Conservation (phyloP, 1,139 yeast genomes). For the Pichia sorboxylosa region DNA sequence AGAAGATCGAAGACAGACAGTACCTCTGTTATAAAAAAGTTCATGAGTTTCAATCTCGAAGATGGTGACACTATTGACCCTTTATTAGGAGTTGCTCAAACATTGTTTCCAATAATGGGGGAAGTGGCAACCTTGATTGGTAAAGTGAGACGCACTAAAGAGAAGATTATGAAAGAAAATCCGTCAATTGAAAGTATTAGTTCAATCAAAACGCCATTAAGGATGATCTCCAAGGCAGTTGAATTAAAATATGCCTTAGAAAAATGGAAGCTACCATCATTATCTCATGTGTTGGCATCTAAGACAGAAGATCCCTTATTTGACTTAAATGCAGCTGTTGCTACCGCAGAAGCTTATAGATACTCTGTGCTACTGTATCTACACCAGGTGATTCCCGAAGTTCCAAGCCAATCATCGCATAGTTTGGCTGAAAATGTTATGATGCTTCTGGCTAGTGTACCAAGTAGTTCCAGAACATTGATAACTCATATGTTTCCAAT, state of each 20-base stretch:
- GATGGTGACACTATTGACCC: slow-evolving; percentile 41
- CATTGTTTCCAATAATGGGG: slow-evolving; percentile 51
- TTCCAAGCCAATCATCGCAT: slow-evolving; percentile 44
- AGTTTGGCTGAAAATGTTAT: slow-evolving; percentile 49
- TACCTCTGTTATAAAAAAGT: slow-evolving; percentile 15
- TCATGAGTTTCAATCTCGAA: slow-evolving; percentile 21
- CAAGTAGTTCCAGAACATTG: slow-evolving; percentile 44
- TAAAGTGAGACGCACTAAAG: slow-evolving; percentile 29
- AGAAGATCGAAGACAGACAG: slow-evolving; percentile 13
- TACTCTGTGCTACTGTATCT: slow-evolving; percentile 46
- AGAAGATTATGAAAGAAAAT: slow-evolving; percentile 7
- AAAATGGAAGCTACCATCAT: slow-evolving; percentile 41
- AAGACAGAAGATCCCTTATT: slow-evolving; percentile 34
- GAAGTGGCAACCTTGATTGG: slow-evolving; percentile 47
- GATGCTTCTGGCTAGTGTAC: slow-evolving; percentile 50
- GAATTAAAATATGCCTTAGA: slow-evolving; percentile 38
- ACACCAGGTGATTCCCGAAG: slow-evolving; percentile 62
- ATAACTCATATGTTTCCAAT: slow-evolving; percentile 55
- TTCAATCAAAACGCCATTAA: slow-evolving; percentile 29
- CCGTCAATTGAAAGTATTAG: not conserved
- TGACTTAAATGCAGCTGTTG: slow-evolving; percentile 49
- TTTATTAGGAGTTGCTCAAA: slow-evolving; percentile 53
- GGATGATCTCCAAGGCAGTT: slow-evolving; percentile 43
- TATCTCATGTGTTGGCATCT: slow-evolving; percentile 20
- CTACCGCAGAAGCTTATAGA: slow-evolving; percentile 61